These are phyloP conservation scores for Plasmodium coatneyi DNA, from an alignment of 169 alveolate species.

Conservation along the genomic window DNA sequence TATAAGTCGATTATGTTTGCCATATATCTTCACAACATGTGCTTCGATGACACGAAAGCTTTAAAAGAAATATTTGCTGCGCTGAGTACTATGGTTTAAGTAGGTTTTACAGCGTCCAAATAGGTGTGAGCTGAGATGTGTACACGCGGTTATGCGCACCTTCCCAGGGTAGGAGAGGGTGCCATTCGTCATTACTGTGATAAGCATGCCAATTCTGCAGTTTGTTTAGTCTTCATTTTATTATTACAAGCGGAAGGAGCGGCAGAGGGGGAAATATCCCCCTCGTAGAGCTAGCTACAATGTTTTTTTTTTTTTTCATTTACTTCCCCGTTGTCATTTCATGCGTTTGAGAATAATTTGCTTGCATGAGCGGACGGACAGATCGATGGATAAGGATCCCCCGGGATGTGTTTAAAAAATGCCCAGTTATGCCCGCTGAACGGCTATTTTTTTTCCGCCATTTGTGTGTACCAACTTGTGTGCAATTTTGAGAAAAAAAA, in stretches of 20 bases:
- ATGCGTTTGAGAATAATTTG: not conserved
- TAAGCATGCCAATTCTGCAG: not conserved
- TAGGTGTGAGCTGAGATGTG: not conserved
- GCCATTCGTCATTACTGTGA: not conserved
- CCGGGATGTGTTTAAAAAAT: not conserved
- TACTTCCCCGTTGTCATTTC: not conserved
- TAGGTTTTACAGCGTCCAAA: not conserved
- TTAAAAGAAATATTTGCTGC: slow-evolving; percentile 28
- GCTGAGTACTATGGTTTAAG: slow-evolving; percentile 27
- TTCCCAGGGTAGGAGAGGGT: not conserved
- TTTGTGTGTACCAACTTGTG: not conserved
- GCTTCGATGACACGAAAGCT: slow-evolving; percentile 41
- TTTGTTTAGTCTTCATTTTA: not conserved
- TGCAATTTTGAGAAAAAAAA: not conserved
- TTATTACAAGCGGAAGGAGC: not conserved
- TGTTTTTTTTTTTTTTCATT: not conserved
- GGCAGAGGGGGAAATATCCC: no score
- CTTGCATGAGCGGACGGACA: not conserved
- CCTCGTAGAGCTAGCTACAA: not conserved
- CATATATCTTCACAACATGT: slow-evolving; percentile 58
- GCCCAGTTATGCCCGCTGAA: not conserved
- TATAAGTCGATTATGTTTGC: slow-evolving; percentile 68
- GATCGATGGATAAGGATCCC: not conserved
- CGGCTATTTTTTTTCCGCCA: not conserved
- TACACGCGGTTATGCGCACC: not conserved